phyloP scores from a whole-genome alignment of 768 basidiomycete genomes.

The Pisolithus marmoratus region DNA sequence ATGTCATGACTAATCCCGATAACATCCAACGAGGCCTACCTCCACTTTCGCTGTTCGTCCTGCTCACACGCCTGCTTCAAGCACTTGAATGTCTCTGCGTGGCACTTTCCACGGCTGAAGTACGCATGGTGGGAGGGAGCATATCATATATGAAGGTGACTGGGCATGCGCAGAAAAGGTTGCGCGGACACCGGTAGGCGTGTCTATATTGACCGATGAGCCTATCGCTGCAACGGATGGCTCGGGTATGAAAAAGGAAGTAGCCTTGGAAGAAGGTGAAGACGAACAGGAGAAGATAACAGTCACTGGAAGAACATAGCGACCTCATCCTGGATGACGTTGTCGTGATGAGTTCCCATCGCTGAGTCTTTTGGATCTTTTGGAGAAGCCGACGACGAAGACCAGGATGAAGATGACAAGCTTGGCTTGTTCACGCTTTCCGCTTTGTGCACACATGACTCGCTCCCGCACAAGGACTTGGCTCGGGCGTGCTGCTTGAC shows the following conservation, averaged over 20 bases:
- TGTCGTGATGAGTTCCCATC: background rate
- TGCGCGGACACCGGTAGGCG: constrained; percentile 11
- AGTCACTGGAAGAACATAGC: constrained; percentile 24
- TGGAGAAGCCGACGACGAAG: constrained; percentile 31
- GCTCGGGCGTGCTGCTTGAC: constrained; percentile 74
- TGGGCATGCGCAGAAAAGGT: constrained; percentile 33
- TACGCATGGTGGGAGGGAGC: constrained; percentile 81
- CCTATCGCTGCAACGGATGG: constrained; percentile 10
- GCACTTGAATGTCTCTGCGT: constrained; percentile 48
- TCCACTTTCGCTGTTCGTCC: constrained; percentile 41
- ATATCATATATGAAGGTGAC: constrained; percentile 78
- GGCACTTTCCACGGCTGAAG: constrained; percentile 48
- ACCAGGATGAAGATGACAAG: constrained; percentile 25
- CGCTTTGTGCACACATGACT: constrained; percentile 87
- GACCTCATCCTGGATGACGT: constrained; percentile 18
- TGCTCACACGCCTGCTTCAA: constrained; percentile 50
- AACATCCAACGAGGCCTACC: constrained; percentile 46
- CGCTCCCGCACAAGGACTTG: constrained; percentile 65
- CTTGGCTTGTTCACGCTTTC: constrained; percentile 44
- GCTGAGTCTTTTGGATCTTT: constrained; percentile 23
- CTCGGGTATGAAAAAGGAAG: too few species aligned
- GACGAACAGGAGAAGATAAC: constrained; percentile 35
- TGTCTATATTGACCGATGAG: background rate
- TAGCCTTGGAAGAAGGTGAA: constrained; percentile 31
- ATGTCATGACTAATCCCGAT: constrained; percentile 1